Evolutionary conservation across 345 rosid species (phyloP), one percentile per base, ranked within the genome.

Genomic region (Durio zibethinus): DNA sequence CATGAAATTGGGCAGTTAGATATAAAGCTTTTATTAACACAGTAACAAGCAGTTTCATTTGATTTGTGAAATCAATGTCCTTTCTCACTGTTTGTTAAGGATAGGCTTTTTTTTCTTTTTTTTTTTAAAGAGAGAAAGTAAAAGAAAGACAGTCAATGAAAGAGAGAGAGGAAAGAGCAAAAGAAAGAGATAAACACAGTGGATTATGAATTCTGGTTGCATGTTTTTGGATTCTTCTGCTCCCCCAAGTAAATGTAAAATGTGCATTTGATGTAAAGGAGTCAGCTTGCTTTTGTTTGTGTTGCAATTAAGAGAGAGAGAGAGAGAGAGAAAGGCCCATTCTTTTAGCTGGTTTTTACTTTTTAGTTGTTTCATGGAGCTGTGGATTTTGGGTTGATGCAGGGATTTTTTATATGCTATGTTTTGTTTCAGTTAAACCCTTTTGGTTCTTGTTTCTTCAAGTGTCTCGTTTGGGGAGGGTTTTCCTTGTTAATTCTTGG

Each of bases 1-100:
- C 56, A 36, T 36, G 38, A 36, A 36, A 36, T 36, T 36, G 4
- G 38, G 38, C 5, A 36, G 38, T 36, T 36, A 36, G 38, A 36
- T 36, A 36, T 4, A 36, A 36, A 36, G 38, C 38, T 36, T 36
- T 36, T 2, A 36, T 36, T 36, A 36, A 1, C 38, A 36, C 56
- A 47, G 38, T 45, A 48, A 47, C 57, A 69, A 79, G 23, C 83
- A 76, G 50, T 61, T 72, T 82, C 81, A 59, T 33, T 62, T 64
- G 80, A 57, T 74, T 82, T 80, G 75, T 72, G 14, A 88, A 90
- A 86, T 92, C 97, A 90, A 91, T 83, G 90, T 82, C 87, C 82
- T 82, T 82, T 85, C 83, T 78, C 84, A 86, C 86, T 83, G 79
- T 85, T 82, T 82, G 80, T 75, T 67, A 29, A 66, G 63, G 76